Percentiles rank a stretch among this genome's conserved stretches.
phyloP scores from a whole-genome alignment of 1,284 basidiomycete species.

The Pyrrhoderma lamaoense region DNA sequence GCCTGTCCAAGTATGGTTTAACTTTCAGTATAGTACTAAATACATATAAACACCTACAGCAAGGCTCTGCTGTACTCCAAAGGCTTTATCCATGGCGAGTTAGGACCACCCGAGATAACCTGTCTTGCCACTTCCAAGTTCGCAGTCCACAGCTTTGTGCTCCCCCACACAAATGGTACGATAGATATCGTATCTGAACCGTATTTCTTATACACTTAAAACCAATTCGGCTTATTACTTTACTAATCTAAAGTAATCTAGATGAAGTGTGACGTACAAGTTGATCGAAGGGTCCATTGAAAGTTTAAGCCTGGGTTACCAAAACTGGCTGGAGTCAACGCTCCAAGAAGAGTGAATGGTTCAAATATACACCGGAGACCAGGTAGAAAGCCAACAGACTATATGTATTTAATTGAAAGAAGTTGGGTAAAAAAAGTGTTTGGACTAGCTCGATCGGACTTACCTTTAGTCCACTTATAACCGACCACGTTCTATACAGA shows the following conservation, averaged over 20 bases:
- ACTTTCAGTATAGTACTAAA: not conserved
- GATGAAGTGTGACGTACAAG: conserved; percentile 21
- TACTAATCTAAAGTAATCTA: not conserved
- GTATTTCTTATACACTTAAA: conserved; percentile 36
- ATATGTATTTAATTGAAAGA: not conserved
- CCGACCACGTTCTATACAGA: not conserved
- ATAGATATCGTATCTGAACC: conserved; percentile 38
- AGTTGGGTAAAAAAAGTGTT: not conserved
- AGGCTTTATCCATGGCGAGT: conserved; percentile 37
- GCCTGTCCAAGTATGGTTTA: conserved; percentile 23
- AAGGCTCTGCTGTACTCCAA: conserved; percentile 26
- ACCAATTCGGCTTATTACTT: not conserved
- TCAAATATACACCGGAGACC: conserved; percentile 22
- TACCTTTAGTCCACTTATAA: not conserved
- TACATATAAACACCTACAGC: conserved; percentile 23
- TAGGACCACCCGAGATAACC: conserved; percentile 33
- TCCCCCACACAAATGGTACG: conserved; percentile 35
- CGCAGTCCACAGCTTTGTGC: conserved; percentile 36
- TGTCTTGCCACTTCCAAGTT: conserved; percentile 44
- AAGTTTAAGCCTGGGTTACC: conserved; percentile 38
- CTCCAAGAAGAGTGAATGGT: conserved; percentile 32
- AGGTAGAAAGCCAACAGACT: conserved; percentile 2
- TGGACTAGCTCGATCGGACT: not conserved
- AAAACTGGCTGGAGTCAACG: conserved; percentile 33
- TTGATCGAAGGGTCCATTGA: conserved; percentile 33